A percentile compares a stretch with the other conserved stretches of the same genome.
Evolutionary conservation across 176 grass and related monocot species (phyloP).

Genomic region (Carex cristatella): DNA sequence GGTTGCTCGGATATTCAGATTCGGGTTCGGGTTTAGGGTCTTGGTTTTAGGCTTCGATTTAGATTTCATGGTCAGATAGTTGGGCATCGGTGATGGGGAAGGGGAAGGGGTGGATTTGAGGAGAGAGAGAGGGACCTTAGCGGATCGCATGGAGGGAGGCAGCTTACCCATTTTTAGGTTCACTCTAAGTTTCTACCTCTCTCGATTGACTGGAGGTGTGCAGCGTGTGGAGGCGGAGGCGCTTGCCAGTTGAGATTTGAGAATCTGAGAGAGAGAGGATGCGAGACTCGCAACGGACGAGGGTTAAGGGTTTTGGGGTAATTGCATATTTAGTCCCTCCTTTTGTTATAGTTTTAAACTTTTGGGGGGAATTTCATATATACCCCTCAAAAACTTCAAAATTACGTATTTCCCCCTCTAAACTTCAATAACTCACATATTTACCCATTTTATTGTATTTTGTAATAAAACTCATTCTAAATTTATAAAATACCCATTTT

Average conservation of each 20-base stretch:
- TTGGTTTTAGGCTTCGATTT: not conserved
- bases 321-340: too few relatives aligned
- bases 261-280: not conserved
- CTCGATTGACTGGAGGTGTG: not conserved
- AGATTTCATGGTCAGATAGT: not conserved
- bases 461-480: too few relatives aligned
- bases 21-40: not conserved
- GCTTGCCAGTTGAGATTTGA: not conserved
- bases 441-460: too few relatives aligned
- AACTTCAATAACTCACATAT: too few relatives aligned
- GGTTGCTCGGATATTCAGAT: conserved; percentile 1
- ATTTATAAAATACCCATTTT: too few relatives aligned
- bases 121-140: conserved; percentile 38
- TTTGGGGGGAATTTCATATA: too few relatives aligned
- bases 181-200: not conserved
- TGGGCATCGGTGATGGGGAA: conserved; percentile 7
- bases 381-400: too few relatives aligned
- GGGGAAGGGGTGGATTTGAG: conserved; percentile 17
- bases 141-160: conserved; percentile 49
- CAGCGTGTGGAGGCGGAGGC: not conserved
- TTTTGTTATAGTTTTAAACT: too few relatives aligned
- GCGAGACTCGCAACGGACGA: not conserved
- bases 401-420: too few relatives aligned
- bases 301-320: not conserved
- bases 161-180: conserved; percentile 41